Base-by-base conservation (phyloP, 176 grass and related monocot genomes). In the Avena insularis region DNA sequence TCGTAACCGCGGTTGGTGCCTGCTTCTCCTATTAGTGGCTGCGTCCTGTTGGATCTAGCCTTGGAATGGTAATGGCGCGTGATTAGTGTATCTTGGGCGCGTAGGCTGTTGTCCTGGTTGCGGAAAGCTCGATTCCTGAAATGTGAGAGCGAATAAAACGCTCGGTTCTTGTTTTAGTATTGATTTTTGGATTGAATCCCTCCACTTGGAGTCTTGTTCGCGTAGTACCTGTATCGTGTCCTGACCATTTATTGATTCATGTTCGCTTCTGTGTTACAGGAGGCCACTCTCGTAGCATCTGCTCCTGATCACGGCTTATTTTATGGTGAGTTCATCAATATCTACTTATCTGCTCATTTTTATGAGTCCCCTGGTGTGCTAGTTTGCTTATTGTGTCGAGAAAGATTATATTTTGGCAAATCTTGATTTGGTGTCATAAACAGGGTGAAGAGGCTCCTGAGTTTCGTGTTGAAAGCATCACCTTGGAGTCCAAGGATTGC, bases 381-480 rank as follows among this genome's bases (percentile, higher is more conserved):
- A 35, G 15, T 59, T 75, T 78, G 45, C 49, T 55, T 50, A 55
- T 62, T 4, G 9, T 83, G 20, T 71, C 4, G 55, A 75, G 46
- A 47, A 54, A 58, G 10, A 68, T 15, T 15, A n/a, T 46, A 14
- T 31, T 43, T 43, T 43, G 6, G 40, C 57, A 21, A 55, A 48
- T 61, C 56, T 66, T 71, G 4, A 40, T 86, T 65, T 46, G 54
- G 64, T 71, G 48, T 46, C 31, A 61, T 73, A 27, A 71, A 75
- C 86, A 95, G 93, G 93, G 93, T 78, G 91, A 95, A 78, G 93
- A 95, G 72, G 91, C 86, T 59, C 89, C 89, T 14, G 89, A 87
- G 84, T 77, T 89, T 82, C 31, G 83, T 66, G 43, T 93, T 31
- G 75, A 88, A 27, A 81, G 46, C 11, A 48, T 59, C 49, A 25